A percentile compares a stretch with the other conserved stretches of the same genome.
Evolutionary conservation across 208 protist species (phyloP).

Genomic region (Trypanosoma theileri): DNA sequence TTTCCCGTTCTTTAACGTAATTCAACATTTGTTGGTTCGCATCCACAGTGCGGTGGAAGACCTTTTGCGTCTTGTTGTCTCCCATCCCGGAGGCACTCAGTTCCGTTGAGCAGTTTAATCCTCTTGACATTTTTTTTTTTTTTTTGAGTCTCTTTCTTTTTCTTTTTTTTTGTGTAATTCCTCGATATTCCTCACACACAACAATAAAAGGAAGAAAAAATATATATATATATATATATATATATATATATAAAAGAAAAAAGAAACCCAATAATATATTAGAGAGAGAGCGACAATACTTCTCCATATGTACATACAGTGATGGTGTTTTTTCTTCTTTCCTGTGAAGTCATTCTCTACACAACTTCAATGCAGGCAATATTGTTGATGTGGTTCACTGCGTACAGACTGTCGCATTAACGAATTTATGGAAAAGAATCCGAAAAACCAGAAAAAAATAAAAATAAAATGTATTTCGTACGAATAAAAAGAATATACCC

Average conservation of each 20-base stretch:
- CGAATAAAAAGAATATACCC: too few relatives aligned
- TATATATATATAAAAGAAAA: neutral
- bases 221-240: neutral
- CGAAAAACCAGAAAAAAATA: neutral
- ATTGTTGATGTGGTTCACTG: too few relatives aligned
- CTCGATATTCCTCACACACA: neutral
- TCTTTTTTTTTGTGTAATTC: neutral
- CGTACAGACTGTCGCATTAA: too few relatives aligned
- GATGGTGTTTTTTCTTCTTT: neutral
- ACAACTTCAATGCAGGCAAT: too few relatives aligned
- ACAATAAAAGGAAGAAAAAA: neutral
- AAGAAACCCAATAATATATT: too few relatives aligned
- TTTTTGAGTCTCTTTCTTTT: too few relatives aligned
- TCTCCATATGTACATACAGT: neutral
- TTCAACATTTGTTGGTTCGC: conserved; percentile 16
- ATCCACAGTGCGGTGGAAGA: conserved; percentile 4
- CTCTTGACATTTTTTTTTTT: neutral
- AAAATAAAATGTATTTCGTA: too few relatives aligned
- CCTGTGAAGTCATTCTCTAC: too few relatives aligned
- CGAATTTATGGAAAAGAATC: too few relatives aligned
- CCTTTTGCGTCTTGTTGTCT: neutral
- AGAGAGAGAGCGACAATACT: too few relatives aligned
- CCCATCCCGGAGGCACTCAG: neutral
- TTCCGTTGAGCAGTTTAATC: conserved; percentile 11
- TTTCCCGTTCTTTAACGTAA: conserved; percentile 13